These are phyloP conservation scores for Zygoascus sp. DNA, from an alignment of 1,139 yeast genomes.

Conservation along the genomic window DNA sequence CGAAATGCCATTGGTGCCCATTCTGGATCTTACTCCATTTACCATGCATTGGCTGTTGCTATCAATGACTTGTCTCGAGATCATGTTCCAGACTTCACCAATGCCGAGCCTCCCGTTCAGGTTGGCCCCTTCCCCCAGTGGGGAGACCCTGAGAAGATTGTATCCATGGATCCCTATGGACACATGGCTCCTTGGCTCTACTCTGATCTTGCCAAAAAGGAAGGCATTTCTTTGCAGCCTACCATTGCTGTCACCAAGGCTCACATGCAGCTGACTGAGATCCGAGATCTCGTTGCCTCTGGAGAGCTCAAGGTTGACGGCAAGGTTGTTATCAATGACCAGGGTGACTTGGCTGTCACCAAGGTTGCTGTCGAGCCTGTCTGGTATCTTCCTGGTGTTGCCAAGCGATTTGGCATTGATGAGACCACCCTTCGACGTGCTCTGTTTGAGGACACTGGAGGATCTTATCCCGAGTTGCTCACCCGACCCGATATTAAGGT, in stretches of 20 bases:
- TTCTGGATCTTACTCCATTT: conserved; percentile 55
- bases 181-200: conserved; percentile 57
- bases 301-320: conserved; percentile 56
- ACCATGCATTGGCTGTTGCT: conserved; percentile 58
- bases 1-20: conserved; percentile 59
- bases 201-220: conserved; percentile 39
- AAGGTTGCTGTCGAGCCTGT: conserved; percentile 64
- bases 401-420: conserved; percentile 51
- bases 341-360: conserved; percentile 56
- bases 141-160: conserved; percentile 51
- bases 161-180: conserved; percentile 59
- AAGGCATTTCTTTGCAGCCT: conserved; percentile 50
- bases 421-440: conserved; percentile 54
- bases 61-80: conserved; percentile 48
- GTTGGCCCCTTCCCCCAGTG: conserved; percentile 51
- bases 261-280: conserved; percentile 52
- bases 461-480: conserved; percentile 59
- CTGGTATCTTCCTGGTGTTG: conserved; percentile 63
- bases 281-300: conserved; percentile 47
- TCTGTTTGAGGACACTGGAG: conserved; percentile 59
- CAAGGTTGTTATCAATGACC: conserved; percentile 48
- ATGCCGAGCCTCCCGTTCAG: conserved; percentile 56
- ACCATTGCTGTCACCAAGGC: conserved; percentile 62
- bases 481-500: conserved; percentile 60
- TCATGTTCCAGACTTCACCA: conserved; percentile 55